Percentiles rank a stretch among this genome's conserved stretches.
Evolutionary conservation across 2,329 filamentous ascomycete species (phyloP).

Genomic region (Colletotrichum noveboracense): DNA sequence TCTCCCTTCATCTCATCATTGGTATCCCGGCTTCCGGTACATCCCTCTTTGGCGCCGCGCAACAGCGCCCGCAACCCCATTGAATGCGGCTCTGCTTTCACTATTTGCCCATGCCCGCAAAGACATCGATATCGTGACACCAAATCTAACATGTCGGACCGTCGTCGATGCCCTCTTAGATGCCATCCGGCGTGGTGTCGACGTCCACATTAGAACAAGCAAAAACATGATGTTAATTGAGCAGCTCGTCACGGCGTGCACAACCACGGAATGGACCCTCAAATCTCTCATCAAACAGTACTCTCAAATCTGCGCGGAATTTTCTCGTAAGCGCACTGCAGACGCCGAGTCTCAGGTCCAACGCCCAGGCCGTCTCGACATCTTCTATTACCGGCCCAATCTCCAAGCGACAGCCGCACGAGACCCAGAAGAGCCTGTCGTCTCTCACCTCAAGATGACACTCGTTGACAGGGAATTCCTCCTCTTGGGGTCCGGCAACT

Average conservation of each 20-base stretch:
- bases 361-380: conserved; percentile 54
- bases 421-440: conserved; percentile 63
- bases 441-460: conserved; percentile 80
- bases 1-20: conserved; percentile 76
- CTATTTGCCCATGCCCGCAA: conserved; percentile 62
- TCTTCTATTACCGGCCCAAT: conserved; percentile 62
- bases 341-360: conserved; percentile 49
- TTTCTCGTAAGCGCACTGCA: conserved; percentile 4
- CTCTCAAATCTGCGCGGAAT: conserved; percentile 29
- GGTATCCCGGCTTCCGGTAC: conserved; percentile 67
- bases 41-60: conserved; percentile 59
- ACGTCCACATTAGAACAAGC: conserved; percentile 72
- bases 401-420: conserved; percentile 26
- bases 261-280: conserved; percentile 72
- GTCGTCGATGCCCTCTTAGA: conserved; percentile 66
- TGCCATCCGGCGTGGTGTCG: conserved; percentile 69
- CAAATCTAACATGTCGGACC: conserved; percentile 74
- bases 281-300: conserved; percentile 63
- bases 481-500: conserved; percentile 80
- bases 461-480: conserved; percentile 72
- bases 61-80: conserved; percentile 65
- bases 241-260: conserved; percentile 80
- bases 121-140: conserved; percentile 74
- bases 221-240: conserved; percentile 77
- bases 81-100: conserved; percentile 69